A percentile compares a stretch with the other conserved stretches of the same genome.
Evolutionary conservation across 2,329 filamentous ascomycete species (phyloP).

Genomic region (Curvularia sp.): DNA sequence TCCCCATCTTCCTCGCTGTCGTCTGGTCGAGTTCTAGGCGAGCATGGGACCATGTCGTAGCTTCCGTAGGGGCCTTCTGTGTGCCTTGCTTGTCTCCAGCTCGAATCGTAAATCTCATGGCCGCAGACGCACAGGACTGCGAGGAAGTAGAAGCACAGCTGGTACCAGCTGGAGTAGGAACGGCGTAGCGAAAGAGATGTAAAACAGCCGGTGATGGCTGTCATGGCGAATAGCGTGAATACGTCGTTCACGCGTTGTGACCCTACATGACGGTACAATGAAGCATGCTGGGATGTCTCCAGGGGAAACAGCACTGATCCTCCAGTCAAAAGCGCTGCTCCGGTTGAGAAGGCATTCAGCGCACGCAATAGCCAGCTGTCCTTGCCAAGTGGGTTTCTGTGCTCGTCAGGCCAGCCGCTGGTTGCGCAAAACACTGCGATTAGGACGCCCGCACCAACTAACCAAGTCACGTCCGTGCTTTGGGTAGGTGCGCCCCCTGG

Average conservation of each 20-base stretch:
- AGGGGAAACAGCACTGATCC: conserved; percentile 29
- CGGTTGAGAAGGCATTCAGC: conserved; percentile 25
- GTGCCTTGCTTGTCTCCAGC: conserved; percentile 1
- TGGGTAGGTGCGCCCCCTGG: conserved; percentile 5
- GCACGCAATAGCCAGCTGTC: conserved; percentile 17
- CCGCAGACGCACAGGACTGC: conserved; percentile 18
- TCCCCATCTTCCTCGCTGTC: conserved; percentile 14
- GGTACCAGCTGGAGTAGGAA: conserved; percentile 30
- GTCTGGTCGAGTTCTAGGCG: neutral
- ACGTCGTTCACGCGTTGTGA: conserved; percentile 11
- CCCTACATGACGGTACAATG: neutral
- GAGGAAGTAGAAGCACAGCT: conserved; percentile 26
- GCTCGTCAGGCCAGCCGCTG: conserved; percentile 9
- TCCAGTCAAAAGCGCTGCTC: conserved; percentile 24
- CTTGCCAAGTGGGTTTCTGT: conserved; percentile 16
- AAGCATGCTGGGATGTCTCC: neutral
- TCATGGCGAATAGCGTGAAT: conserved; percentile 19
- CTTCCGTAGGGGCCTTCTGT: neutral
- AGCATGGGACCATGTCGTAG: conserved; percentile 13
- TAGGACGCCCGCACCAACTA: conserved; percentile 13
- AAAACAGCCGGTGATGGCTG: conserved; percentile 24
- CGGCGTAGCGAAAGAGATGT: conserved; percentile 27
- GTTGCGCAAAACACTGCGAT: conserved; percentile 17
- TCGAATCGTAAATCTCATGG: conserved; percentile 8
- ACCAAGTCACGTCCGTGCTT: conserved; percentile 1